These are phyloP conservation scores for Paraphoma sp. DNA, from an alignment of 2,329 filamentous ascomycete genomes.

Conservation along the genomic window DNA sequence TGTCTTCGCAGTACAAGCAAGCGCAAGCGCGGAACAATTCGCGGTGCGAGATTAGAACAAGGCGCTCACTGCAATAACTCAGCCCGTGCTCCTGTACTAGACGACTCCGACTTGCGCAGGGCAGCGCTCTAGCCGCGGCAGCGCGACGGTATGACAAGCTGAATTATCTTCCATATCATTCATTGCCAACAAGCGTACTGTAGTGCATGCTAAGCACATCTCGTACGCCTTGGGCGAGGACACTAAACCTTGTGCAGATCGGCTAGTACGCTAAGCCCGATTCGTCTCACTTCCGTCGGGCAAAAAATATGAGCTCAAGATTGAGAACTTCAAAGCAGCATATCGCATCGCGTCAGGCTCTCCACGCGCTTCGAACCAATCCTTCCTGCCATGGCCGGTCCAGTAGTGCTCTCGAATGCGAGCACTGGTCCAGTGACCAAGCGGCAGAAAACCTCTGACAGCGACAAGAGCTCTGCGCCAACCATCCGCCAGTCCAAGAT, in stretches of 20 bases:
- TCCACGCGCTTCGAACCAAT: neutral
- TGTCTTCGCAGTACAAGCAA: too few relatives aligned
- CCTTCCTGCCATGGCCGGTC: slow-evolving; percentile 53
- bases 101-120: too few relatives aligned
- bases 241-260: slow-evolving; percentile 27
- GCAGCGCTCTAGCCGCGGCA: too few relatives aligned
- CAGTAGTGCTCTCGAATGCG: slow-evolving; percentile 55
- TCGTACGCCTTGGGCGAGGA: neutral
- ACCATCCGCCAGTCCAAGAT: slow-evolving; percentile 70
- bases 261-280: slow-evolving; percentile 28
- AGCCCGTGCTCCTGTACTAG: too few relatives aligned
- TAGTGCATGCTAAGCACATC: neutral
- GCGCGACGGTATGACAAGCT: too few relatives aligned
- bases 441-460: slow-evolving; percentile 55
- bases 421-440: slow-evolving; percentile 67
- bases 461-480: slow-evolving; percentile 50
- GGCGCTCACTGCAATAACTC: too few relatives aligned
- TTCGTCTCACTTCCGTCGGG: slow-evolving; percentile 28
- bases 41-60: too few relatives aligned
- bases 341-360: neutral
- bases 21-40: too few relatives aligned
- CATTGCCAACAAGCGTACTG: neutral
- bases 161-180: too few relatives aligned
- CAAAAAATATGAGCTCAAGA: slow-evolving; percentile 16
- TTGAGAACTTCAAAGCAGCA: neutral